Percentiles rank a stretch among this genome's conserved stretches.
These are phyloP conservation scores for Sugiyamaella smithiae DNA, from an alignment of 805 yeast species.

Conservation along the genomic window DNA sequence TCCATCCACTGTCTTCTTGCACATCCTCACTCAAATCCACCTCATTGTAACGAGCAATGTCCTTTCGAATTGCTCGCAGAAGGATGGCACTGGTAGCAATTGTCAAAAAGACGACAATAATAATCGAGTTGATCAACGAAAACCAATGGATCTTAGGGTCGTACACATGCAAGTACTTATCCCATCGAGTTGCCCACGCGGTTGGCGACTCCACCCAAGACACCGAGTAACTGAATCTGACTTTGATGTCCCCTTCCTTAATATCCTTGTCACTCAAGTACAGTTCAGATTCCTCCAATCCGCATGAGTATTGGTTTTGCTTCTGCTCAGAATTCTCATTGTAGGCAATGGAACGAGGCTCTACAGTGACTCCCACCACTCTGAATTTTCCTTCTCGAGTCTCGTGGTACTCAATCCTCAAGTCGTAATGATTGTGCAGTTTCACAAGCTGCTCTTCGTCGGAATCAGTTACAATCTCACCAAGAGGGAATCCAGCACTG, in stretches of 20 bases:
- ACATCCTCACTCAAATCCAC: conserved; percentile 78
- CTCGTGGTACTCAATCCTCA: conserved; percentile 77
- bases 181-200: conserved; percentile 99
- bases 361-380: conserved; percentile 86
- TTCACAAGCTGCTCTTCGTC: conserved; percentile 47
- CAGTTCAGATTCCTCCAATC: conserved; percentile 23
- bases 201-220: conserved; percentile 65
- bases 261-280: conserved; percentile 36
- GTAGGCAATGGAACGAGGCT: conserved; percentile 58
- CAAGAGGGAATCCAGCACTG: conserved; percentile 79
- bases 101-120: conserved; percentile 75
- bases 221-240: conserved; percentile 84
- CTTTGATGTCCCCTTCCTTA: conserved; percentile 51
- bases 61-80: conserved; percentile 74
- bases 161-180: conserved; percentile 84
- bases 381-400: conserved; percentile 66
- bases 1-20: conserved; percentile 96
- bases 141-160: conserved; percentile 97
- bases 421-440: conserved; percentile 77
- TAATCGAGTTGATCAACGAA: conserved; percentile 79
- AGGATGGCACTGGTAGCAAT: conserved; percentile 76
- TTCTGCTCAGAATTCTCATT: conserved; percentile 34
- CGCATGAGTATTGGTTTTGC: conserved; percentile 24
- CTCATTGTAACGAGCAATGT: conserved; percentile 84
- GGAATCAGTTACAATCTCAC: conserved; percentile 50